phyloP scores from a whole-genome alignment of 441 rosid genomes.

The Euphorbia schlechtendalii region DNA sequence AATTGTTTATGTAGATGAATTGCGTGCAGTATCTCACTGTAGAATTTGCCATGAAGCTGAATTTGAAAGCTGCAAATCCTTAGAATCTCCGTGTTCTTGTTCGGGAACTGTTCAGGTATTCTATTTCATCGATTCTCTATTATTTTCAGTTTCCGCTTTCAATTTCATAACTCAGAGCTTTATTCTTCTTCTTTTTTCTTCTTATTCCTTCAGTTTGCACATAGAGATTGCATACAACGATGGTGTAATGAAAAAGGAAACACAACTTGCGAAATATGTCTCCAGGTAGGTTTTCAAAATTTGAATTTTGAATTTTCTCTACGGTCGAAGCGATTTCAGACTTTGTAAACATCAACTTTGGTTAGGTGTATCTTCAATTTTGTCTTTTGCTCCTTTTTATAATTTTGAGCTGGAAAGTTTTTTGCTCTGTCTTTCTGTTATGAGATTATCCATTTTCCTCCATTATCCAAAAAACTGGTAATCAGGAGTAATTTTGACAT shows the following conservation, averaged over 20 bases:
- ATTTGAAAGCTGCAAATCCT: constrained; percentile 47
- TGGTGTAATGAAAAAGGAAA: no score
- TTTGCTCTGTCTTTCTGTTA: no score
- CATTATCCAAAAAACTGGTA: no score
- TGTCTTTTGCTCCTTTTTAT: no score
- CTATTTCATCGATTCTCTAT: not conserved
- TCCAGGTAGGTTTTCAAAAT: no score
- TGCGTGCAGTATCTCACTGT: constrained; percentile 36
- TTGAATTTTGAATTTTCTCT: no score
- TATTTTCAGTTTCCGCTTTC: not conserved
- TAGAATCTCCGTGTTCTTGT: constrained; percentile 95
- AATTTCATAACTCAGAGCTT: not conserved
- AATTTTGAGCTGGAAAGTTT: no score
- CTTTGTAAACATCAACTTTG: no score
- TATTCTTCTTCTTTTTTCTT: not conserved
- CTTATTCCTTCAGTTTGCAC: constrained; percentile 56
- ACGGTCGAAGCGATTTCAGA: no score
- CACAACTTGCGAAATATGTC: constrained; percentile 86
- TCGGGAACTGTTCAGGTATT: constrained; percentile 81
- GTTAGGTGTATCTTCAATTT: no score
- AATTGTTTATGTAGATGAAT: constrained; percentile 42
- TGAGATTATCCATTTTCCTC: not conserved
- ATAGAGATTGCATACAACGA: constrained; percentile 80
- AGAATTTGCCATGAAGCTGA: constrained; percentile 92
- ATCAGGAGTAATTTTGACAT: no score